A percentile compares a stretch with the other conserved stretches of the same genome.
phyloP scores from a whole-genome alignment of 495 filamentous ascomycete species.

The Aspergillus homomorphus region DNA sequence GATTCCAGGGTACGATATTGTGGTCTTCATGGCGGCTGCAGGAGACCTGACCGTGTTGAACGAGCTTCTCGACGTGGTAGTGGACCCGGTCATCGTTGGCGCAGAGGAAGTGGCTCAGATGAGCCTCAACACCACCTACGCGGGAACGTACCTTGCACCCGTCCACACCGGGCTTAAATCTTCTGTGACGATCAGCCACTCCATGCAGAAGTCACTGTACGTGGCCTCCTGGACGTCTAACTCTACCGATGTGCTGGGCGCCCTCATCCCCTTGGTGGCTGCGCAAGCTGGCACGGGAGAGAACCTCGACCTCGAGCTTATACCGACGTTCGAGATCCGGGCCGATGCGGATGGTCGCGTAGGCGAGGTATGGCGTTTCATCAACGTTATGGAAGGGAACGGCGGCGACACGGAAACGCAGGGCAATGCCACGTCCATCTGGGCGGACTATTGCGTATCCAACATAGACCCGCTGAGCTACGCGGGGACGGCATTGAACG shows the following conservation, averaged over 20 bases:
- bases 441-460: neutral
- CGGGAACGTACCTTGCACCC: neutral
- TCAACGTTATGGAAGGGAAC: neutral
- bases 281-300: neutral
- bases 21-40: neutral
- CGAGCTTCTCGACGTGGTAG: neutral
- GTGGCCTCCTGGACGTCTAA: neutral
- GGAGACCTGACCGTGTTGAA: neutral
- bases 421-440: slow-evolving; percentile 1
- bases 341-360: neutral
- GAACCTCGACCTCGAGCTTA: neutral
- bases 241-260: neutral
- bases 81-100: neutral
- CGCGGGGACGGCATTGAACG: neutral
- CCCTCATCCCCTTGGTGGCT: neutral
- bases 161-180: neutral
- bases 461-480: neutral
- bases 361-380: neutral
- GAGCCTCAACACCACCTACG: neutral
- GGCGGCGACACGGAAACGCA: neutral
- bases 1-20: neutral
- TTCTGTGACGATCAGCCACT: neutral
- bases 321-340: neutral
- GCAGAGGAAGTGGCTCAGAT: neutral
- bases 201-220: neutral